Percentiles rank a stretch among this genome's conserved stretches.
Evolutionary conservation across 2,329 filamentous ascomycete genomes (phyloP).

Genomic region (Xylariaceae sp.): DNA sequence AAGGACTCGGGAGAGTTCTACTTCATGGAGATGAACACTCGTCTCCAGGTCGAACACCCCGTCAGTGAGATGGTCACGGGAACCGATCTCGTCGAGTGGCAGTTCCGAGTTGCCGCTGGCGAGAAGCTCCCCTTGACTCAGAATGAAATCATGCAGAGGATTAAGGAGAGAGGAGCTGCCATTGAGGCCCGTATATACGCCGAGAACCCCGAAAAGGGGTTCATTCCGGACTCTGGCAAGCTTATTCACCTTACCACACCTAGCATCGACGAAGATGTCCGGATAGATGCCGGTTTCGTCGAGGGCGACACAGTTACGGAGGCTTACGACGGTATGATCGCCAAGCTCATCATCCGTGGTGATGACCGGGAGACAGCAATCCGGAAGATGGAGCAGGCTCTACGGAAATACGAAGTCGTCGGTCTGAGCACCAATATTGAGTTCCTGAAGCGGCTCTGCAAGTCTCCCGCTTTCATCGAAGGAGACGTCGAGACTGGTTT

Average conservation of each 20-base stretch:
- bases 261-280: conserved; percentile 61
- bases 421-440: conserved; percentile 94
- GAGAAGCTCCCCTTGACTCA: conserved; percentile 54
- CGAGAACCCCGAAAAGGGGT: conserved; percentile 85
- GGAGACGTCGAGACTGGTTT: conserved; percentile 95
- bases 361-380: conserved; percentile 74
- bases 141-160: conserved; percentile 64
- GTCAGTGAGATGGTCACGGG: conserved; percentile 71
- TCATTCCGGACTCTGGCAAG: conserved; percentile 88
- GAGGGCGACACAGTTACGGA: conserved; percentile 88
- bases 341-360: conserved; percentile 90
- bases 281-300: conserved; percentile 90
- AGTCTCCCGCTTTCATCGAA: conserved; percentile 72
- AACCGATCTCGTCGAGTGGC: conserved; percentile 84
- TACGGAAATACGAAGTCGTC: conserved; percentile 87
- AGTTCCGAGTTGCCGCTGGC: conserved; percentile 68
- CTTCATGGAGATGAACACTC: conserved; percentile 79
- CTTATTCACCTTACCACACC: conserved; percentile 80
- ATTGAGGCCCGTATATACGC: conserved; percentile 97
- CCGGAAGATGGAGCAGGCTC: conserved; percentile 70
- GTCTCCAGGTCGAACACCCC: conserved; percentile 93
- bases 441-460: conserved; percentile 84
- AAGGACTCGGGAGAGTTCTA: conserved; percentile 76
- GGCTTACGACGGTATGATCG: conserved; percentile 98
- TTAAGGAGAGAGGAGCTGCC: conserved; percentile 72